phyloP scores from a whole-genome alignment of 2,329 filamentous ascomycete species.

The Talaromyces sp. region DNA sequence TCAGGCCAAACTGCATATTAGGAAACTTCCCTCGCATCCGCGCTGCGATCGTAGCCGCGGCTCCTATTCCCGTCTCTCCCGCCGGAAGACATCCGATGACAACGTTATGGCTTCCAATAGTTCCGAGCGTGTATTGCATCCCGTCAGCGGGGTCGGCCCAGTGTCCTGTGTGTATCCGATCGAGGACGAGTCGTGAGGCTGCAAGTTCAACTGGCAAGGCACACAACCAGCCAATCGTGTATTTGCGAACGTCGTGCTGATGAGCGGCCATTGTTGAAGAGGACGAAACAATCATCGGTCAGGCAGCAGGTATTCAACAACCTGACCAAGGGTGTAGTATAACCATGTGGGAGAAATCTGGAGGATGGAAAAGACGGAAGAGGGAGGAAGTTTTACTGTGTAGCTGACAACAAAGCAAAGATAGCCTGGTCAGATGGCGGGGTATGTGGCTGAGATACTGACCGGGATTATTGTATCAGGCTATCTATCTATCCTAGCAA shows the following conservation, averaged over 20 bases:
- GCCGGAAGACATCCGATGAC: neutral
- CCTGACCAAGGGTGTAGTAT: too few species aligned
- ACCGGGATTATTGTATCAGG: too few species aligned
- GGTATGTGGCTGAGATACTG: too few species aligned
- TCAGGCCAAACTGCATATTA: conserved; percentile 12
- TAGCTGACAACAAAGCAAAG: too few species aligned
- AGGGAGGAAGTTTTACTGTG: too few species aligned
- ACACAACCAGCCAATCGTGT: conserved; percentile 4
- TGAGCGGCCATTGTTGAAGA: too few species aligned
- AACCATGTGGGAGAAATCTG: too few species aligned
- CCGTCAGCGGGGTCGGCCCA: conserved; percentile 7
- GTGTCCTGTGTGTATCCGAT: conserved; percentile 4
- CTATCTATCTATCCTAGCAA: too few species aligned
- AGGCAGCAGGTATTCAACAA: too few species aligned
- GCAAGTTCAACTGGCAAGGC: conserved; percentile 9
- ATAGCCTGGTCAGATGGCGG: too few species aligned
- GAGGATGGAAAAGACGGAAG: too few species aligned
- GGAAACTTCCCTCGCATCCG: conserved; percentile 14
- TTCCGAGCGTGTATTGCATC: conserved; percentile 14
- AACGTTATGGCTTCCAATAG: conserved; percentile 14
- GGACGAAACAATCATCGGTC: too few species aligned
- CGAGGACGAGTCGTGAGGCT: conserved; percentile 11
- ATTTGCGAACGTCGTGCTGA: neutral
- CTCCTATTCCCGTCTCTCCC: conserved; percentile 12
- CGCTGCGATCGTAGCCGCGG: conserved; percentile 13